Evolutionary conservation across 2,329 filamentous ascomycete genomes (phyloP), one percentile per base, ranked within the genome.

Genomic region (Fusarium guadeloupense): DNA sequence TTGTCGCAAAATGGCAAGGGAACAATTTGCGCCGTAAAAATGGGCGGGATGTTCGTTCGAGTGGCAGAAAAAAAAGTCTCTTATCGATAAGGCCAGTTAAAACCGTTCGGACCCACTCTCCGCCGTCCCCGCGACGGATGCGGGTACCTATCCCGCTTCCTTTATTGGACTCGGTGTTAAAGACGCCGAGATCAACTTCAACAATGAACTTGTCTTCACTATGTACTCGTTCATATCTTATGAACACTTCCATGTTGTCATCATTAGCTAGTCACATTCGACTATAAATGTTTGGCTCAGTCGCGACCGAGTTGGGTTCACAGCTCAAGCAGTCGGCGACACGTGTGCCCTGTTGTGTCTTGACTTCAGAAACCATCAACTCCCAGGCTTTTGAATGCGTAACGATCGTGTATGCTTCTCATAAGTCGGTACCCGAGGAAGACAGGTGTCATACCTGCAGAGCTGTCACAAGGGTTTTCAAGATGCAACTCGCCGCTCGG

Each of bases 1-100:
- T 54, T 48, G 44, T 64, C 59, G 61, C 54, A 54, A 38, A 55
- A 49, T 62, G 57, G 58, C 54, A 59, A 46, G 54, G 60, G 34
- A 52, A 57, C 46, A 61, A 57, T 39, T 57, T 52, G 56, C 55
- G 54, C 49, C 56, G 43, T 42, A 49, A 48, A 66, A 61, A 54
- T 57, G 62, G 59, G 68, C 63, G 62, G 64, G 66, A 67, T 69
- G 54, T 51, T 54, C 46, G 42, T 35, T 41, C 28, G 43, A 55
- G 46, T 34, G 52, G 51, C 59, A 57, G 51, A 59, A 59, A 67
- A 67, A 61, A 68, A 69, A 71, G 48, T 67, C 59, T 62, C 64
- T 74, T 73, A 75, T 75, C 73, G 72, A 74, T 74, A 74, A 69
- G 53, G n/a, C 35, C 21, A 12, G 49, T 6, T 14, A 28, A n/a